Base-by-base conservation (phyloP, 129 eudicot species). In the Tanacetum coccineum region DNA sequence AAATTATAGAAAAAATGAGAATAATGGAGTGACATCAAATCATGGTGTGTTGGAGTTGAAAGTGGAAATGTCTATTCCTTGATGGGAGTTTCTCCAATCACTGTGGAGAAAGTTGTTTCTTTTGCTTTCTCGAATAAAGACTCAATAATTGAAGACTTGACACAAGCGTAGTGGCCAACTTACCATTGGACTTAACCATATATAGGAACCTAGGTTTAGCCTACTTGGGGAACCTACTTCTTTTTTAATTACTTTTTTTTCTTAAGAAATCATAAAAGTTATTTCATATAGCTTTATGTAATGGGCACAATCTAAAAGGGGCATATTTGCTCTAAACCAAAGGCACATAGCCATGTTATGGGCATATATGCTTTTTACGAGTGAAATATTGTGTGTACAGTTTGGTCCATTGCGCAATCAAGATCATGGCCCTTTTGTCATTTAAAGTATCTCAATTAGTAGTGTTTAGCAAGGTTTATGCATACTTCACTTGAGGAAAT, bases 31-130 rank as follows among this genome's bases (percentile, higher is more conserved):
- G 81, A n/a, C 40, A 80, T 80, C 84, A 76, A 76, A 76, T 76
- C 80, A 68, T 68, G 70, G 65, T 42, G 56, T 60, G 59, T 39
- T 71, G 30, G 56, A 52, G 70, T 45, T 67, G 53, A 58, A 69
- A 64, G 84, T 71, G 74, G 74, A 67, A 65, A 58, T 63, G 70
- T 79, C 79, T 66, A 75, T 77, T 79, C 76, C 57, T 46, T 62
- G 81, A 72, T 76, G 61, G 74, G 79, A 50, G 73, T 25, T 78
- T 61, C 72, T 74, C 72, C 74, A 40, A 40, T 72, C 77, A 72
- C 82, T 78, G 82, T 78, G 82, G 73, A 78, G 79, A 79, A 71
- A 74, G 70, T 62, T 67, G 25, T 72, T 83, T 83, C 74, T 78
- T 78, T 68, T 73, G 68, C 82, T 73, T 83, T 80, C 74, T 66